Evolutionary conservation across 345 rosid genomes (phyloP), one percentile per base, ranked within the genome.

Genomic region (Psidium friedrichsthalianum): DNA sequence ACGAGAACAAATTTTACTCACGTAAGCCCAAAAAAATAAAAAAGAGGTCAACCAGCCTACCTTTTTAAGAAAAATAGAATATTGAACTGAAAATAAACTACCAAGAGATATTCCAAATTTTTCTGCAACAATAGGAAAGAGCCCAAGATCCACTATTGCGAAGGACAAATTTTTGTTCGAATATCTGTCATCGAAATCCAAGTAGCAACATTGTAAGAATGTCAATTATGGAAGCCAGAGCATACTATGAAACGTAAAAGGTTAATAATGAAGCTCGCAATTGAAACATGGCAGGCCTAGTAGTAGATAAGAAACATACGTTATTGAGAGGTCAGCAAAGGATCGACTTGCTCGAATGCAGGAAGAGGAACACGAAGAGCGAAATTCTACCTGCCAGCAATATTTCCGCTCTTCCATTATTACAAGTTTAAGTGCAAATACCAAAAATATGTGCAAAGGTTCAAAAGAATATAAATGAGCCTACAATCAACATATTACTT

Each of bases 111-210:
- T 95, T 89, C 98, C 98, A 89, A 95, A 94, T 86, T 90, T 93
- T 82, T 92, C 96, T 40, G 98, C 97, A 84, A 94, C 92, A 90
- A 95, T 94, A 86, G 99, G 96, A 87, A 96, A 96, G 84, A 96
- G 95, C 87, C 98, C 98, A 57, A 96, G 95, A 91, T 96, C 99
- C 51, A 96, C 90, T 69, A 91, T 93, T 85, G 97, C 99, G 47
- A 96, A 96, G 64, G 98, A 94, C 86, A 96, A 88, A 90, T 92
- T 91, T 88, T 90, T 94, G 90, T 94, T 95, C 8, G 97, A 94
- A 89, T 94, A 96, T 92, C 99, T 95, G 93, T 61, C 22, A 78
- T 52, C 54, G 82, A 82, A 84, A 88, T 86, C 54, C 84, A 82
- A 49, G 36, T 32, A 55, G 15, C 42, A 82, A 44, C 84, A 69